Base-by-base conservation (phyloP, 306 rosid species). In the Sindora glabra region DNA sequence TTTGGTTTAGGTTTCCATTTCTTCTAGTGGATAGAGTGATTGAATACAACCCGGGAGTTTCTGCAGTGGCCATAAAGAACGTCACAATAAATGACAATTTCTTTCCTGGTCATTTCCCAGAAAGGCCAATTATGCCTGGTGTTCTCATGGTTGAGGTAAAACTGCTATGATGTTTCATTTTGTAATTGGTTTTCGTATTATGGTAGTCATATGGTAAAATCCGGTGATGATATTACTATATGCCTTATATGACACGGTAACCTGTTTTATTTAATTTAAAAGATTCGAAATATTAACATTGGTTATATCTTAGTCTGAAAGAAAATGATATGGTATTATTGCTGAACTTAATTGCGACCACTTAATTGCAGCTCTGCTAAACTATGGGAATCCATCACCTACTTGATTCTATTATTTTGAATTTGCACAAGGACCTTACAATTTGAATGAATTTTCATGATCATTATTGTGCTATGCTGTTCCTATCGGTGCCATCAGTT, bases 71-170 rank as follows among this genome's bases (percentile, higher is more conserved):
- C 16, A 81, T 81, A 25, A 81, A 81, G 83, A 81, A 81, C 42
- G 83, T 81, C 3, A 89, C 96, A 0, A 92, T 92, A 19, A 92
- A 89, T 71, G 99, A 92, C 41, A 86, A 84, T 68, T 92, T 86
- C 65, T 92, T 92, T 68, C 90, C 95, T n/a, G 99, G 99, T 16
- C 99, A 92, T 74, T 92, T 92, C 53, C 99, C 96, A 0, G 99
- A 82, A 59, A 83, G 94, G 61, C 99, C 99, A 3, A 92, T 89
- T 41, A 89, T 92, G 94, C 97, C 97, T 39, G 96, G 97, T 58
- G 97, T 90, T 79, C 95, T 90, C 52, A 83, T 85, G 89, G 74
- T 90, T 69, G 97, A 90, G 97, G 97, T 90, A 70, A 36, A 4
- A 55, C 47, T 23, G 21, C 8, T 45, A 19, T 29, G 12, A 11